Evolutionary conservation across 805 yeast species (phyloP).

Genomic region (Starmerella bacillaris): DNA sequence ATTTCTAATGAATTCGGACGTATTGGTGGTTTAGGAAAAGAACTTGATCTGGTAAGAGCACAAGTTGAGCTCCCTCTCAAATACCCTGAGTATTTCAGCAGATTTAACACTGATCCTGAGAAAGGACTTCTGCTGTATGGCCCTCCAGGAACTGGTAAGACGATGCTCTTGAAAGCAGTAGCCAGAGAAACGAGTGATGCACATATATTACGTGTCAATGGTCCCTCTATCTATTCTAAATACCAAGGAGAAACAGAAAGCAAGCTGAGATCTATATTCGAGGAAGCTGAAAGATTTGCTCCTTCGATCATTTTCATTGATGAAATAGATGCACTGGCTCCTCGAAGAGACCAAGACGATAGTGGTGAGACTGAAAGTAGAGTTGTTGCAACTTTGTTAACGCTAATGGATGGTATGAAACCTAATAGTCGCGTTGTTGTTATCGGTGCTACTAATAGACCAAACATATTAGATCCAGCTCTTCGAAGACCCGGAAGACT

Average conservation of each 20-base stretch:
- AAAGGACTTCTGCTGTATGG: conserved; percentile 88
- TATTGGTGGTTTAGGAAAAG: conserved; percentile 63
- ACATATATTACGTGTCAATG: conserved; percentile 70
- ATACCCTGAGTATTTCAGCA: conserved; percentile 54
- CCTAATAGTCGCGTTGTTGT: conserved; percentile 96
- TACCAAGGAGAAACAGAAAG: conserved; percentile 89
- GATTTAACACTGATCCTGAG: conserved; percentile 84
- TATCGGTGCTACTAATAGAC: conserved; percentile 94
- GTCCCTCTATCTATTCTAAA: conserved; percentile 82
- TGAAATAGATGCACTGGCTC: conserved; percentile 84
- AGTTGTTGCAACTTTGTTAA: conserved; percentile 72
- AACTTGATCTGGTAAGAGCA: conserved; percentile 41
- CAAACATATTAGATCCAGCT: conserved; percentile 95
- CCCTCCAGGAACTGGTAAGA: conserved; percentile 94
- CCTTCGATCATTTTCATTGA: conserved; percentile 82
- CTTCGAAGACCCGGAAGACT: conserved; percentile 75
- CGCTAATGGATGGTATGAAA: conserved; percentile 98
- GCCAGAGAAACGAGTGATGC: conserved; percentile 52
- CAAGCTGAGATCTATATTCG: conserved; percentile 60
- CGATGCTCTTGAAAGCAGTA: conserved; percentile 67
- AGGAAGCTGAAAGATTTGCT: conserved; percentile 69
- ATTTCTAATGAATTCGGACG: conserved; percentile 25
- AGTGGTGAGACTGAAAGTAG: conserved; percentile 80
- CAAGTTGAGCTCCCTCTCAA: conserved; percentile 67
- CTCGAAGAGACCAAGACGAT: conserved; percentile 66